Evolutionary conservation across 176 grass and related monocot species (phyloP), one percentile per base, ranked within the genome.

Genomic region (Oryza coarctata): DNA sequence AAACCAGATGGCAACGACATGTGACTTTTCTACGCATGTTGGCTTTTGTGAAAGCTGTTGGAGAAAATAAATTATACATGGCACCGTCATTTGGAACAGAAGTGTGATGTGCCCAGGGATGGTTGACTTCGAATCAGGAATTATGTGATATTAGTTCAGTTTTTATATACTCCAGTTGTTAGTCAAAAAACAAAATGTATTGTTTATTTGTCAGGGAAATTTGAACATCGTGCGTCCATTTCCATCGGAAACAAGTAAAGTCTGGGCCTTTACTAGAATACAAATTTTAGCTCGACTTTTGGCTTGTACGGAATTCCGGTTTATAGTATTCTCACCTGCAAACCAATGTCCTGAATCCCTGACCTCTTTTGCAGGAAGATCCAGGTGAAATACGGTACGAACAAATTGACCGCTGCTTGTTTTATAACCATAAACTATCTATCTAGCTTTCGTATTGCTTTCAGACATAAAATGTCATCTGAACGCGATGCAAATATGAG

Each of bases 41-140:
- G 9, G 50, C 50, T 55, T 47, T 55, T 55, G 18, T n/a, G 50
- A 55, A n/a, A n/a, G 50, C 50, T 55, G 50, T 55, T 55, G 18
- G 50, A 4, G 9, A 55, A 55, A 55, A 52, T 20, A 52, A 52
- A 3, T n/a, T 22, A 55, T 22, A 55, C 6, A 55, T 55, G 43
- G 70, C 63, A 83, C 81, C 81, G 58, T 25, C 32, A n/a, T 25
- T 73, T 85, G 34, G 23, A 11, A 31, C 75, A 63, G 36, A 47
- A 33, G 41, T 31, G 73, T 27, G 20, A 7, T 7, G 3, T 25
- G 32, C 17, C 34, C 20, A 6, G 22, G 15, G 14, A 72, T 41
- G 9, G n/a, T 65, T 71, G 22, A 57, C 29, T 14, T 74, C n/a
- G n/a, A n/a, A 58, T 55, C 1, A 55, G 25, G 27, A 25, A 32